Percentiles rank a stretch among this genome's conserved stretches.
Evolutionary conservation across 371 early-diverging fungal species (phyloP).

Genomic region (Syncephalis plumigaleata): DNA sequence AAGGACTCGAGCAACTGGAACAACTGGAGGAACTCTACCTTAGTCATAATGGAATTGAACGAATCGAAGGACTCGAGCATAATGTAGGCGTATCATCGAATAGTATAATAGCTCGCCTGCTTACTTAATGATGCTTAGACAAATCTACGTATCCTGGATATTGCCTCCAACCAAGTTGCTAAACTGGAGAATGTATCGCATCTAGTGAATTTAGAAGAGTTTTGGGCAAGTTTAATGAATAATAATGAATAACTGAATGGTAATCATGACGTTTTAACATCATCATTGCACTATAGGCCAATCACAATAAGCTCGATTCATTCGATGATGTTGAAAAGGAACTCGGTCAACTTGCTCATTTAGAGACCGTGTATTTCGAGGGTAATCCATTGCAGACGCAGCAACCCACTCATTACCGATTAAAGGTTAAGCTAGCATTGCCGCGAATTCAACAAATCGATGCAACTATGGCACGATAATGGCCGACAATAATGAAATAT

Average conservation of each 20-base stretch:
- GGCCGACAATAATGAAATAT: too few species aligned
- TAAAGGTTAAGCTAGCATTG: slow-evolving; percentile 69
- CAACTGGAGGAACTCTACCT: slow-evolving; percentile 77
- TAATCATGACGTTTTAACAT: too few species aligned
- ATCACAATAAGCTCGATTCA: slow-evolving; percentile 56
- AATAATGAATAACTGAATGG: neutral
- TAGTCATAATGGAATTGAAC: slow-evolving; percentile 69
- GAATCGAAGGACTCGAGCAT: slow-evolving; percentile 59
- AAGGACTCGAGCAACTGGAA: slow-evolving; percentile 48
- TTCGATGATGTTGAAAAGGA: slow-evolving; percentile 62
- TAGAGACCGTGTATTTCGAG: slow-evolving; percentile 86
- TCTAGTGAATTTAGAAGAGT: slow-evolving; percentile 55
- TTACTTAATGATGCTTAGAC: slow-evolving; percentile 12
- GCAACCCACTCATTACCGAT: slow-evolving; percentile 63
- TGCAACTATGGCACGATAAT: slow-evolving; percentile 26
- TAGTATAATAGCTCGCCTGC: neutral
- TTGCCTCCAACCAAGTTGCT: slow-evolving; percentile 66
- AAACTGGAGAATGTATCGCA: slow-evolving; percentile 58
- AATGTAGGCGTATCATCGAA: slow-evolving; percentile 24
- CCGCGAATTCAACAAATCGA: slow-evolving; percentile 86
- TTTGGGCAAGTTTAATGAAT: slow-evolving; percentile 49
- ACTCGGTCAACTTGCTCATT: slow-evolving; percentile 33
- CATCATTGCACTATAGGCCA: slow-evolving; percentile 40
- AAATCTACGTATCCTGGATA: slow-evolving; percentile 59
- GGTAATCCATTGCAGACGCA: slow-evolving; percentile 79